These are phyloP conservation scores for Annona squamosa DNA, from an alignment of 164 flowering plant genomes.

Conservation along the genomic window DNA sequence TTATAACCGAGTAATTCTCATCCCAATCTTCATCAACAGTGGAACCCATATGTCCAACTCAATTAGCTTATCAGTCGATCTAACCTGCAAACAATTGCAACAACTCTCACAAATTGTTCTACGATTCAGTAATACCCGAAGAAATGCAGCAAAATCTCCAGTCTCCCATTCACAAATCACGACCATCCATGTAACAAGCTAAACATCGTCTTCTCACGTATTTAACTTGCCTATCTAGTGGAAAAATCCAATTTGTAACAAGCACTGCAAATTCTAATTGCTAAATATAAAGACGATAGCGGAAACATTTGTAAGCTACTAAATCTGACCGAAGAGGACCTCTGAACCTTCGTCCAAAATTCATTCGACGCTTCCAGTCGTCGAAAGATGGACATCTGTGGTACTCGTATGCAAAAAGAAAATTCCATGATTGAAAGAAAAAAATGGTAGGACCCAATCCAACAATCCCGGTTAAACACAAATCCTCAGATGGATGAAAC, in stretches of 20 bases:
- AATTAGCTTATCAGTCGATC: background rate
- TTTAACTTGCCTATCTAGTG: too few species aligned
- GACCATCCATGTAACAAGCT: background rate
- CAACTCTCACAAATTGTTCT: background rate
- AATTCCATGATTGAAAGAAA: background rate
- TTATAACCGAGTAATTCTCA: constrained; percentile 57
- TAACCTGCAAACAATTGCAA: background rate
- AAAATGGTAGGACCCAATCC: background rate
- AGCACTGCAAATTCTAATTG: background rate
- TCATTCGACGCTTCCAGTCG: background rate
- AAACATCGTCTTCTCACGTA: too few species aligned
- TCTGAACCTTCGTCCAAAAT: background rate
- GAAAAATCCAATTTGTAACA: background rate
- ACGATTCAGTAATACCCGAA: background rate
- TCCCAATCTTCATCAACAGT: constrained; percentile 4
- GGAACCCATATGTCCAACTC: constrained; percentile 2
- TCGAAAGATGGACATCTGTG: background rate
- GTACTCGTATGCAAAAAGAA: background rate
- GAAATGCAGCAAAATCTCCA: background rate
- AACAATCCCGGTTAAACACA: background rate
- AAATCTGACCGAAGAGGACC: background rate
- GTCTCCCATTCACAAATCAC: background rate
- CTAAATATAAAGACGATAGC: background rate
- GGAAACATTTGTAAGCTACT: background rate
- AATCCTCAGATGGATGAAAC: too few species aligned